Evolutionary conservation across 441 rosid genomes (phyloP), one percentile per base, ranked within the genome.

Genomic region (Syzygium syzygioides): DNA sequence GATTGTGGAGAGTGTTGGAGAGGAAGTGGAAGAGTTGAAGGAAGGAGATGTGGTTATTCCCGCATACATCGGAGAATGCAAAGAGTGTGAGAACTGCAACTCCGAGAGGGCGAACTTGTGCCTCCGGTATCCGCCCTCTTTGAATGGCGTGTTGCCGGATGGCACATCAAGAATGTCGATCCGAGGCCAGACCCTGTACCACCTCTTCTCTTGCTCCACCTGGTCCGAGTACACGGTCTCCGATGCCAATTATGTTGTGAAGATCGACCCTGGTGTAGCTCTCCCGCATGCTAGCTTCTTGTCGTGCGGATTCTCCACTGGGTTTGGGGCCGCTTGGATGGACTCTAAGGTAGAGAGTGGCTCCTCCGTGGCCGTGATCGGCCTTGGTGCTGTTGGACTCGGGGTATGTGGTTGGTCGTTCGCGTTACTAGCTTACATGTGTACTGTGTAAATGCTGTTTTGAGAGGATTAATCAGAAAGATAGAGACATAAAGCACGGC

Each of bases 361-460:
- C 11, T 94, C 97, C 19, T 88, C 89, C 28, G 95, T 95, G 4
- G 97, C 94, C 26, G 91, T 95, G 19, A 86, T 96, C 32, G 96
- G 98, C 53, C 94, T 96, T 41, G 98, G 97, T 14, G 90, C 93
- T 20, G 96, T 95, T 57, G 95, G 98, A n/a, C 93, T 96, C 23
- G 95, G 96, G 94, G 96, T 94, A 91, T 18, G 53, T 19, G 48
- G 6, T 68, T 14, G 48, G 48, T 68, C 3, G 48, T 34, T 68
- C 9, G 26, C 14, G 48, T 68, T 34, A 9, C 79, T 19, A 34
- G 6, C 79, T 34, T 68, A 32, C 48, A 19, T 34, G 48, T 11
- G 26, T 19, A 19, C 23, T 19, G 10, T 68, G 34, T 5, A 12
- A 19, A 68, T 68, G 79, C 26, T 3, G 79, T 4, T 34, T 34